Percentiles rank a stretch among this genome's conserved stretches.
These are phyloP conservation scores for Mycena indigotica DNA, from an alignment of 768 basidiomycete species.

Conservation along the genomic window DNA sequence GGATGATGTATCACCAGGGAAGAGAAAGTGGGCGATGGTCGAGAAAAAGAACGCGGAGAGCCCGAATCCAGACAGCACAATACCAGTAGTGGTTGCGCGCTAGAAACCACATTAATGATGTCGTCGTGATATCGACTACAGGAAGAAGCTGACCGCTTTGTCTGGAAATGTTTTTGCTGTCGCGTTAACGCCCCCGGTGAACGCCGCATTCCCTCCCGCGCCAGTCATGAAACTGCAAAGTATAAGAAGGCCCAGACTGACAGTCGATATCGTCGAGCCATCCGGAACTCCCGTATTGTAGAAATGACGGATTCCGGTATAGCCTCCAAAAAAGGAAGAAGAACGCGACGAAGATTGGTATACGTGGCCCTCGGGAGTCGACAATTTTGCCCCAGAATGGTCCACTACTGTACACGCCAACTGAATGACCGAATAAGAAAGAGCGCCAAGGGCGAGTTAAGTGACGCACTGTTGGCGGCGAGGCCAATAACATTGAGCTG, in stretches of 20 bases:
- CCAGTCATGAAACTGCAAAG: conserved; percentile 75
- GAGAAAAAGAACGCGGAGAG: conserved; percentile 92
- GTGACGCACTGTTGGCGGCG: conserved; percentile 68
- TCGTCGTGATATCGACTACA: background rate
- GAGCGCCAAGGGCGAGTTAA: background rate
- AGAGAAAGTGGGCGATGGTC: conserved; percentile 67
- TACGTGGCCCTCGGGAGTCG: conserved; percentile 71
- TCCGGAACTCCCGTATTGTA: conserved; percentile 57
- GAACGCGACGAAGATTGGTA: conserved; percentile 62
- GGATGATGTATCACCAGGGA: conserved; percentile 75
- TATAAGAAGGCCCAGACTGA: conserved; percentile 55
- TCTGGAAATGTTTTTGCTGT: conserved; percentile 85
- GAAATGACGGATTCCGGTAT: conserved; percentile 70
- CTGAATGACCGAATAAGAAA: conserved; percentile 33
- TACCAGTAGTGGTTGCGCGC: conserved; percentile 75
- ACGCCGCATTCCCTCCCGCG: conserved; percentile 71
- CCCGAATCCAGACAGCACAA: conserved; percentile 87
- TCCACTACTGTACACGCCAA: conserved; percentile 77
- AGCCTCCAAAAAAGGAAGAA: conserved; percentile 67
- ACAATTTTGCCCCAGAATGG: conserved; percentile 81
- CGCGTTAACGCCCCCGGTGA: conserved; percentile 72
- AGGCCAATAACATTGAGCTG: conserved; percentile 79
- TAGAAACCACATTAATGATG: conserved; percentile 27
- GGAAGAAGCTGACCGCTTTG: conserved; percentile 50
- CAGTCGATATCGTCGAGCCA: conserved; percentile 38